Evolutionary conservation across 768 basidiomycete species (phyloP).

Genomic region (Agrocybe pediades): DNA sequence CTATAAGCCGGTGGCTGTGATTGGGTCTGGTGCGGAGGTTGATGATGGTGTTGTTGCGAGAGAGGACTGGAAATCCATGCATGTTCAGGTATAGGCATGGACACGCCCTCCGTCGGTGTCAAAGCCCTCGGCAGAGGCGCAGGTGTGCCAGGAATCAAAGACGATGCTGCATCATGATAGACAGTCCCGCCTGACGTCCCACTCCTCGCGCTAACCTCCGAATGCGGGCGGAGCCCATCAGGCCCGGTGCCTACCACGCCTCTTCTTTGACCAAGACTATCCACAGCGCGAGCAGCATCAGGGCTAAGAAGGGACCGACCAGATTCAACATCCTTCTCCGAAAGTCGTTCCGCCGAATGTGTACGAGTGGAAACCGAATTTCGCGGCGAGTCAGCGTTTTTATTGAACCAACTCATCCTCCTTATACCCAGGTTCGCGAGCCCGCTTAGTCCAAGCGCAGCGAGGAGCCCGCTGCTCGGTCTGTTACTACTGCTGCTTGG

Average conservation of each 20-base stretch:
- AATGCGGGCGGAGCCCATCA: constrained; percentile 55
- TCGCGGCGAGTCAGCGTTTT: constrained; percentile 27
- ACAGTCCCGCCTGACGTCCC: constrained; percentile 54
- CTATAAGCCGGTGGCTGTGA: constrained; percentile 22
- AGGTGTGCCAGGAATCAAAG: constrained; percentile 47
- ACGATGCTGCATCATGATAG: constrained; percentile 66
- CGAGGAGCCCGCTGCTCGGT: constrained; percentile 26
- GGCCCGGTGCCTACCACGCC: constrained; percentile 34
- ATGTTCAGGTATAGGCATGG: constrained; percentile 17
- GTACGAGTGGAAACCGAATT: constrained; percentile 23
- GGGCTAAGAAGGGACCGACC: constrained; percentile 38
- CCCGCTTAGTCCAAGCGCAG: constrained; percentile 48
- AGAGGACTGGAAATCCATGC: constrained; percentile 25
- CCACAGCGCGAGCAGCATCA: constrained; percentile 21
- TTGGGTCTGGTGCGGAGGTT: too few species aligned
- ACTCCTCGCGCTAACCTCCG: constrained; percentile 57
- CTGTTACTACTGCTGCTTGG: constrained; percentile 20
- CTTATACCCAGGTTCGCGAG: constrained; percentile 48
- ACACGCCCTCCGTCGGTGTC: constrained; percentile 38
- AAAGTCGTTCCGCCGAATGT: constrained; percentile 23
- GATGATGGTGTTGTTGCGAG: background rate
- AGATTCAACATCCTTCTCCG: constrained; percentile 50
- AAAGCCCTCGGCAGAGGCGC: constrained; percentile 46
- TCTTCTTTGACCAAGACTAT: constrained; percentile 23
- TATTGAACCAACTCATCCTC: constrained; percentile 70